phyloP scores from a whole-genome alignment of 805 yeast genomes.

The Sungouiella blattae region DNA sequence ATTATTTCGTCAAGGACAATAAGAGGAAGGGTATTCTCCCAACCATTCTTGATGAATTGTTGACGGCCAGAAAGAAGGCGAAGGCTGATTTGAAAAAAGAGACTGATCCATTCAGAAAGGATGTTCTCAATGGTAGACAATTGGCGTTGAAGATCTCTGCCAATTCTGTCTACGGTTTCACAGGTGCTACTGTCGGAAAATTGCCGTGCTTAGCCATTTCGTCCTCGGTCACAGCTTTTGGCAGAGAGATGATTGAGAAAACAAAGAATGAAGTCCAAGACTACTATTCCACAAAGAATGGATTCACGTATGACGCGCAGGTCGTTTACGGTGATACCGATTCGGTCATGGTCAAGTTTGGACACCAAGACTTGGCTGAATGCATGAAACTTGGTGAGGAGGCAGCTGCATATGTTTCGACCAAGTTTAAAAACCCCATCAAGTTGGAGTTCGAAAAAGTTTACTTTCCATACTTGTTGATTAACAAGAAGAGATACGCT shows the following conservation, averaged over 20 bases:
- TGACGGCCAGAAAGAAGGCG: conserved; percentile 90
- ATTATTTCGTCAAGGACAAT: conserved; percentile 71
- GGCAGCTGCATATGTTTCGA: conserved; percentile 87
- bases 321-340: conserved; percentile 99
- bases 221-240: conserved; percentile 91
- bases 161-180: conserved; percentile 96
- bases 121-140: conserved; percentile 95
- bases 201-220: conserved; percentile 96
- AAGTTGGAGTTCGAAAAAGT: conserved; percentile 96
- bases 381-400: conserved; percentile 93
- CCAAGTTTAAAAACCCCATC: conserved; percentile 77
- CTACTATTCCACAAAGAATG: conserved; percentile 75
- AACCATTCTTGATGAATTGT: conserved; percentile 81
- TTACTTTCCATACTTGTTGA: conserved; percentile 88
- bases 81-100: conserved; percentile 87
- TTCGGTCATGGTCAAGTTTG: conserved; percentile 98
- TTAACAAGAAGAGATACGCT: conserved; percentile 95
- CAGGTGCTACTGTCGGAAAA: conserved; percentile 98
- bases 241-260: conserved; percentile 93
- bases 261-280: conserved; percentile 85
- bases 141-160: conserved; percentile 95
- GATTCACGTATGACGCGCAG: conserved; percentile 77
- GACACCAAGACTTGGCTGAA: conserved; percentile 69
- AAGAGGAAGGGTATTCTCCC: conserved; percentile 86
- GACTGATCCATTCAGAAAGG: conserved; percentile 88